phyloP scores from a whole-genome alignment of 2,329 filamentous ascomycete species.

The Bimuria novae-zelandiae region DNA sequence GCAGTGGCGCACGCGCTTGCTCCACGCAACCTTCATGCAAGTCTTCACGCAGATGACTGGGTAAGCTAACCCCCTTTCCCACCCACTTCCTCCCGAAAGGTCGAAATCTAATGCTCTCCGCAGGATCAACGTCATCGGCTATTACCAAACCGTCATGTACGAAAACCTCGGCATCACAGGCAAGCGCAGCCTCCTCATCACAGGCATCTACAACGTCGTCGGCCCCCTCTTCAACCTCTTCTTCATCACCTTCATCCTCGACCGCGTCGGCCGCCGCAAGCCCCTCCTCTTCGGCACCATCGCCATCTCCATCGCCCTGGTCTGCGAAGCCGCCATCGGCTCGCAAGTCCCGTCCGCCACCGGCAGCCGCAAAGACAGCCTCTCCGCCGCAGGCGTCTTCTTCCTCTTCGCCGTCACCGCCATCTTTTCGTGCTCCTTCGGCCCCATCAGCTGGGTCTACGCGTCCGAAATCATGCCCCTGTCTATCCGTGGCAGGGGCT shows the following conservation, averaged over 20 bases:
- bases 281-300: slow-evolving; percentile 60
- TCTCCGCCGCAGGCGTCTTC: slow-evolving; percentile 23
- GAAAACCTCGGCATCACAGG: slow-evolving; percentile 61
- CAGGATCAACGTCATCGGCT: slow-evolving; percentile 62
- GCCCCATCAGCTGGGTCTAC: slow-evolving; percentile 62
- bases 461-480: slow-evolving; percentile 68
- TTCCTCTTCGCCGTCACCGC: slow-evolving; percentile 57
- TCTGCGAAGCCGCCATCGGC: slow-evolving; percentile 64
- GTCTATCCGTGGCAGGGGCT: slow-evolving; percentile 65
- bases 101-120: slow-evolving; percentile 6
- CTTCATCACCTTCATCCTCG: slow-evolving; percentile 63
- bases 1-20: slow-evolving; percentile 64
- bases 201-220: slow-evolving; percentile 65
- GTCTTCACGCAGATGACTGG: slow-evolving; percentile 69
- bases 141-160: slow-evolving; percentile 66
- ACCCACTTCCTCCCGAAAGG: no score
- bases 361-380: slow-evolving; percentile 40
- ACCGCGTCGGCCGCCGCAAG: slow-evolving; percentile 56
- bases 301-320: slow-evolving; percentile 60
- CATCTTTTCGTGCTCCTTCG: slow-evolving; percentile 43
- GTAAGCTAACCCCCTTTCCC: slow-evolving; percentile 26
- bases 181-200: slow-evolving; percentile 58
- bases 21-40: slow-evolving; percentile 66
- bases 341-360: slow-evolving; percentile 37
- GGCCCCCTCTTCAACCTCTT: slow-evolving; percentile 62